These are phyloP conservation scores for Diplocarpon mali DNA, from an alignment of 2,329 filamentous ascomycete genomes.

Conservation along the genomic window DNA sequence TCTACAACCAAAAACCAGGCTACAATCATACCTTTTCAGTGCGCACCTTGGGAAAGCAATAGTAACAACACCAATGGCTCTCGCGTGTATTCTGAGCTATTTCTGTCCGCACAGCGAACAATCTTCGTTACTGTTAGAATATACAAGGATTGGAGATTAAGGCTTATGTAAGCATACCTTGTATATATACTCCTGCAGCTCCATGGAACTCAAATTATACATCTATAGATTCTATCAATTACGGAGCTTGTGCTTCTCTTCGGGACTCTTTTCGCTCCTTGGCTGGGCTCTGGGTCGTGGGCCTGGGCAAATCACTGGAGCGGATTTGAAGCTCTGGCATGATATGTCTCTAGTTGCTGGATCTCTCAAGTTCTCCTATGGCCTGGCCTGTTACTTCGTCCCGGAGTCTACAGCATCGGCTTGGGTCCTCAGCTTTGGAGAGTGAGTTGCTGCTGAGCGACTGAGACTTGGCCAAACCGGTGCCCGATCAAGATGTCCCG, in stretches of 20 bases:
- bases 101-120: slow-evolving; percentile 58
- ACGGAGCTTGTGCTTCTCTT: slow-evolving; percentile 57
- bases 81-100: slow-evolving; percentile 58
- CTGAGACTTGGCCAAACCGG: slow-evolving; percentile 55
- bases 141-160: too few relatives aligned
- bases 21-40: too few relatives aligned
- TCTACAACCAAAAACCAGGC: too few relatives aligned
- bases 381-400: slow-evolving; percentile 51
- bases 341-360: slow-evolving; percentile 59
- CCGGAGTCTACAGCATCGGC: slow-evolving; percentile 56
- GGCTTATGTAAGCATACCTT: too few relatives aligned
- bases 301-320: slow-evolving; percentile 50
- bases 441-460: too few relatives aligned
- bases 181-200: too few relatives aligned
- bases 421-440: slow-evolving; percentile 55
- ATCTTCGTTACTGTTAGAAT: too few relatives aligned
- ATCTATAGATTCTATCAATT: too few relatives aligned
- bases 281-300: slow-evolving; percentile 51
- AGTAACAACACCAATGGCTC: slow-evolving; percentile 54
- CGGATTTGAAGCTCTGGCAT: slow-evolving; percentile 50
- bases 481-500: slow-evolving; percentile 48
- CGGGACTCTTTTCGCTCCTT: slow-evolving; percentile 45
- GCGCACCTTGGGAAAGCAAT: slow-evolving; percentile 52
- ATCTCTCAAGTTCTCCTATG: slow-evolving; percentile 50
- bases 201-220: too few relatives aligned